Base-by-base conservation (phyloP, 768 basidiomycete genomes). In the Termitomyces sp. region DNA sequence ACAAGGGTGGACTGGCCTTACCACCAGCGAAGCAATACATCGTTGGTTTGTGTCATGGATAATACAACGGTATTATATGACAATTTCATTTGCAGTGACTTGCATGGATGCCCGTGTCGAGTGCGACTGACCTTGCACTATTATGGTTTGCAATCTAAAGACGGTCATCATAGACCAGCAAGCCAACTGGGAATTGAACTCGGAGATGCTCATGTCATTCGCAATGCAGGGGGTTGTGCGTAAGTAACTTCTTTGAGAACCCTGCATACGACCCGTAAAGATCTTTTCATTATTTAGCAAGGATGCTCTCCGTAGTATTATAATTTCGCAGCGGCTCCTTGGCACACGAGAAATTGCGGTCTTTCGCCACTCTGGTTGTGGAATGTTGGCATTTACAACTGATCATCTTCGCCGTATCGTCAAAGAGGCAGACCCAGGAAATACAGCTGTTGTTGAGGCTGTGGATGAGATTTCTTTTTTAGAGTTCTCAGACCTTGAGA, bases 171-270 rank as follows among this genome's bases (percentile, higher is more conserved):
- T 63, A 86, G 84, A 64, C 82, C 83, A 29, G 80, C 79, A 37
- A 73, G 78, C 12, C 79, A 84, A 48, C 76, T 88, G 20, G 86
- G 85, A 16, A 74, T 87, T 53, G 71, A 82, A 18, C 77, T 86
- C 34, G 88, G 88, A 46, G 86, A 87, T 50, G 84, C 86, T 3
- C 86, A 88, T 69, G 74, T 89, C 51, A 87, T 89, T 60, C 78
- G 88, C 22, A 90, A 89, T 67, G 87, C 85, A n/a, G 87, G 87
- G 29, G 85, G 86, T 24, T 67, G 72, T 59, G 84, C 80, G 85
- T 86, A 69, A 31, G 83, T 77, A 7, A 33, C 15, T 34, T 7
- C 46, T 18, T 52, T 34, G 42, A 26, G 29, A 26, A 29, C n/a
- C 18, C 22, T 18, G 15, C 16, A 36, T 18, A 39, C 24, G 24